Percentiles rank a stretch among this genome's conserved stretches.
Conservation (phyloP, 176 grass and related monocot genomes). For the Bonia amplexicaulis region DNA sequence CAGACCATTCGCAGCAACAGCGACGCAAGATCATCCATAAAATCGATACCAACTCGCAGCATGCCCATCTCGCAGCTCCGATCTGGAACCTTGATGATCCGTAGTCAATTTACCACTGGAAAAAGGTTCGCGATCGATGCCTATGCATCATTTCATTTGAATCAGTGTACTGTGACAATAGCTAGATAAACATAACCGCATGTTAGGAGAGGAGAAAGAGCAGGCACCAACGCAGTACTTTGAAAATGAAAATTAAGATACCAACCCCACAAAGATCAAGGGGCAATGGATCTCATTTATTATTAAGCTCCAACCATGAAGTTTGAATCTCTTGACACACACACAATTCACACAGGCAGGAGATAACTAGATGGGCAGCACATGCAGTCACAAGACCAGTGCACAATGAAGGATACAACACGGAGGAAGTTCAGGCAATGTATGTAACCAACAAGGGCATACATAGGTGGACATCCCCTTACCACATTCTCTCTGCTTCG, state of each 20-base stretch:
- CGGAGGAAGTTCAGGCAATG: background rate
- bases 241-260: background rate
- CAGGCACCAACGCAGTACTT: background rate
- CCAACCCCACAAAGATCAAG: conserved; percentile 12
- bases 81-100: background rate
- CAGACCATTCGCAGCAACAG: background rate
- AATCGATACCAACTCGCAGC: background rate
- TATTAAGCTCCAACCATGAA: conserved; percentile 5
- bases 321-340: background rate
- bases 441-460: conserved; percentile 1
- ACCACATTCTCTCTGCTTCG: background rate
- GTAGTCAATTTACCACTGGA: background rate
- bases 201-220: background rate
- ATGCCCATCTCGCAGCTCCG: background rate
- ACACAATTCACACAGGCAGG: background rate
- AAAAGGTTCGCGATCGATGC: background rate
- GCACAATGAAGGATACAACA: background rate
- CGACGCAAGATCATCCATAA: background rate
- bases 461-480: background rate
- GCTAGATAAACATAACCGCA: background rate
- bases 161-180: background rate
- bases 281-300: conserved; percentile 10
- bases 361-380: background rate
- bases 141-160: background rate
- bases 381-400: background rate